Evolutionary conservation across 768 basidiomycete genomes (phyloP).

Genomic region (Pleurotus giganteus): DNA sequence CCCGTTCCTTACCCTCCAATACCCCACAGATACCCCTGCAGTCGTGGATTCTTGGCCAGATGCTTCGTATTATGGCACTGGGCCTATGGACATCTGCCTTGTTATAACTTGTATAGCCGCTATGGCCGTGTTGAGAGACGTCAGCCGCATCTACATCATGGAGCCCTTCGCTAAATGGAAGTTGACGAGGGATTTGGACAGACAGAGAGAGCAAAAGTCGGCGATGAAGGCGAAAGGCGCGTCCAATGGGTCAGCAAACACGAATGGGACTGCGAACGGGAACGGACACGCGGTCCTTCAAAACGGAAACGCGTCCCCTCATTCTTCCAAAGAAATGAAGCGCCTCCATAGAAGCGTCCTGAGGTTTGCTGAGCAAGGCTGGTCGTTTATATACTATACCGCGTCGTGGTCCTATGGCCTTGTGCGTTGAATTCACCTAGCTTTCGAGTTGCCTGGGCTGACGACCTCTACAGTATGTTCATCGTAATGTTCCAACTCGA

Average conservation of each 20-base stretch:
- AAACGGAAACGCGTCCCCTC: slow-evolving; percentile 24
- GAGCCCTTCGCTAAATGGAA: slow-evolving; percentile 82
- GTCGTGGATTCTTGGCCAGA: slow-evolving; percentile 70
- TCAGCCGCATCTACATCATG: slow-evolving; percentile 67
- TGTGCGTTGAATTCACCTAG: slow-evolving; percentile 52
- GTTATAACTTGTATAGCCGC: slow-evolving; percentile 78
- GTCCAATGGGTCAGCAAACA: slow-evolving; percentile 7
- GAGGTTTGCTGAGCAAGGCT: slow-evolving; percentile 95
- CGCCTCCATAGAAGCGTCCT: slow-evolving; percentile 69
- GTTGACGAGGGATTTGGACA: slow-evolving; percentile 52
- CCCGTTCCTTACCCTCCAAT: slow-evolving; percentile 75
- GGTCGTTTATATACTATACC: slow-evolving; percentile 81
- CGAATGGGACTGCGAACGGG: slow-evolving; percentile 23
- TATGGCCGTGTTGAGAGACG: slow-evolving; percentile 87
- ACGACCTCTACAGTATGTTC: slow-evolving; percentile 63
- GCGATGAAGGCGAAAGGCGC: slow-evolving; percentile 17
- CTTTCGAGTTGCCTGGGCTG: slow-evolving; percentile 10
- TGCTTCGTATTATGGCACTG: slow-evolving; percentile 68
- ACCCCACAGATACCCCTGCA: slow-evolving; percentile 55
- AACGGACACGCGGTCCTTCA: slow-evolving; percentile 25
- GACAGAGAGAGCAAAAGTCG: slow-evolving; percentile 22
- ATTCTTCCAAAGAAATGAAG: slow-evolving; percentile 44
- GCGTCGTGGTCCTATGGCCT: slow-evolving; percentile 75
- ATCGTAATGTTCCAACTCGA: slow-evolving; percentile 65
- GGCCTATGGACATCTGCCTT: slow-evolving; percentile 76